A percentile compares a stretch with the other conserved stretches of the same genome.
Conservation (phyloP, 306 rosid species). For the Argentina anserina region DNA sequence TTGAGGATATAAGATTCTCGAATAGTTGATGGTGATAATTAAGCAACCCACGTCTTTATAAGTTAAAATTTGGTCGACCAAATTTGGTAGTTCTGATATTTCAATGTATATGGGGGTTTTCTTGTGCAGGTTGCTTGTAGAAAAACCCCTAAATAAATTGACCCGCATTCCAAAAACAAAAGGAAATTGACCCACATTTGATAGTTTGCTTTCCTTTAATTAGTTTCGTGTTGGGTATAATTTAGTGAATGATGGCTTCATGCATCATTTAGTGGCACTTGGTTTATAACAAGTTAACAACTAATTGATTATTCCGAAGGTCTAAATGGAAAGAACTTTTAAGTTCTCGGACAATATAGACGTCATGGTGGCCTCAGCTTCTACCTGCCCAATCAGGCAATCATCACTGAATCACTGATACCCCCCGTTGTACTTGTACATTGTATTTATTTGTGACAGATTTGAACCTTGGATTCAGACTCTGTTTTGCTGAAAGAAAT, state of each 20-base stretch:
- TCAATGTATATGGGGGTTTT: not conserved
- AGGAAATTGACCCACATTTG: not conserved
- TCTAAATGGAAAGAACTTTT: conserved; percentile 14
- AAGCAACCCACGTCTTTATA: conserved; percentile 14
- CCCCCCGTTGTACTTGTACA: not conserved
- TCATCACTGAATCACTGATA: too few species aligned
- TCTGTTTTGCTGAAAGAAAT: not conserved
- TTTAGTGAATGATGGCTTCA: not conserved
- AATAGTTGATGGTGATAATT: conserved; percentile 38
- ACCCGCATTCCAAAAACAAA: too few species aligned
- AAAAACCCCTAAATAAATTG: too few species aligned
- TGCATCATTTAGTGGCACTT: not conserved
- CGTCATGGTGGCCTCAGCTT: conserved; percentile 3
- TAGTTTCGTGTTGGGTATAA: not conserved
- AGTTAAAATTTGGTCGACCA: conserved; percentile 1
- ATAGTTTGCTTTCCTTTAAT: conserved; percentile 9
- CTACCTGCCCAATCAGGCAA: not conserved
- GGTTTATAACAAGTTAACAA: not conserved
- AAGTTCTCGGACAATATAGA: conserved; percentile 10
- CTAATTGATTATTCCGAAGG: conserved; percentile 19
- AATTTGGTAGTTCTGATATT: conserved; percentile 13
- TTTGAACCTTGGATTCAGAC: not conserved
- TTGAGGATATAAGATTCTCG: conserved; percentile 14
- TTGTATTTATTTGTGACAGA: not conserved
- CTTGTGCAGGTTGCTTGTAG: too few species aligned